Conservation (phyloP, 352 stramenopile genomes). For the Hyaloperonospora arabidopsidis region DNA sequence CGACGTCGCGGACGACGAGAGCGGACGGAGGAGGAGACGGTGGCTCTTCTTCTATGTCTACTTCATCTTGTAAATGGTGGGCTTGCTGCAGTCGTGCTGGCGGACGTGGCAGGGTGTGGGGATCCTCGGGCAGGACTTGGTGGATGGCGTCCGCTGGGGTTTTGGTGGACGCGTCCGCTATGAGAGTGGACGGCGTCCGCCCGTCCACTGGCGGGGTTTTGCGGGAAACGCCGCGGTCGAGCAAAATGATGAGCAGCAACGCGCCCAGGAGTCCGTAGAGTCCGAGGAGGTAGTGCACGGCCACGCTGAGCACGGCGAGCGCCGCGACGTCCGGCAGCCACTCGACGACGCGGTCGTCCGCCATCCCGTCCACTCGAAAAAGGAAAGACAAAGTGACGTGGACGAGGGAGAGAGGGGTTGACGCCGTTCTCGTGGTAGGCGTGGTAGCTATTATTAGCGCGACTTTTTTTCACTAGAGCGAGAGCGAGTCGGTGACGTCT, state of each 20-base stretch:
- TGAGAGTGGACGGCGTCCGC: constrained; percentile 12
- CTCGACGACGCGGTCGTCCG: constrained; percentile 20
- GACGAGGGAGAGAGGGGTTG: neutral
- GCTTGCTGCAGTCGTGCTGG: constrained; percentile 1
- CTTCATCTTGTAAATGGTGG: constrained; percentile 1
- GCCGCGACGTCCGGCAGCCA: constrained; percentile 54
- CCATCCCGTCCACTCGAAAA: constrained; percentile 20
- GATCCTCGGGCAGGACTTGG: too few species aligned
- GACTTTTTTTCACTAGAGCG: too few species aligned
- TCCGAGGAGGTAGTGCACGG: constrained; percentile 62
- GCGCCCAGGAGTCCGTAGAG: constrained; percentile 39
- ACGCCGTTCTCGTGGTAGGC: neutral
- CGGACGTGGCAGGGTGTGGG: neutral
- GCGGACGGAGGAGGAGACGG: constrained; percentile 13
- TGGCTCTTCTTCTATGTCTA: constrained; percentile 1
- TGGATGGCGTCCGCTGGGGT: constrained; percentile 18
- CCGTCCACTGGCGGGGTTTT: constrained; percentile 7
- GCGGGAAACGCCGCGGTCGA: constrained; percentile 31
- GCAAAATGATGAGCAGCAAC: constrained; percentile 29
- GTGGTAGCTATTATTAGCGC: too few species aligned
- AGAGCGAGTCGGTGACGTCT: too few species aligned
- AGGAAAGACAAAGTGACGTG: neutral
- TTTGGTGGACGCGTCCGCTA: constrained; percentile 17
- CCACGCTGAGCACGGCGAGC: constrained; percentile 42
- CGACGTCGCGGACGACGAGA: constrained; percentile 40